Conservation (phyloP, 371 early-diverging fungal species). For the Mucor sp. region DNA sequence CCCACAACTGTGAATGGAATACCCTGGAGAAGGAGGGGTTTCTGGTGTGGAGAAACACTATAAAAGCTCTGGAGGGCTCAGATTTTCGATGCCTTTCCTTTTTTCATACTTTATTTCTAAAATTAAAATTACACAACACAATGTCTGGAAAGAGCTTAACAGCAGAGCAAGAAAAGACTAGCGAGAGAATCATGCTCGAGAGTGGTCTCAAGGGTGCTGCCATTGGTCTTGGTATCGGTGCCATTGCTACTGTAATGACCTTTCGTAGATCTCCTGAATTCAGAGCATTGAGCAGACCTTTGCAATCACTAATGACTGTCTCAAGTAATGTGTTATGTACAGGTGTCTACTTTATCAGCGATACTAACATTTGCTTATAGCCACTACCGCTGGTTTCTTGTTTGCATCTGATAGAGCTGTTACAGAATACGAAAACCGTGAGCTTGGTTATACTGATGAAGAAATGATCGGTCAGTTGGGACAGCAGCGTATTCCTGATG, state of each 20-base stretch:
- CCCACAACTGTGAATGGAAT: background rate
- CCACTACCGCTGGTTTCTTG: slow-evolving; percentile 46
- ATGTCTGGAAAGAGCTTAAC: slow-evolving; percentile 17
- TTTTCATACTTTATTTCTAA: slow-evolving; percentile 4
- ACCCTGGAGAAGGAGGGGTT: slow-evolving; percentile 1
- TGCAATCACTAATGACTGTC: slow-evolving; percentile 43
- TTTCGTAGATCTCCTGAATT: slow-evolving; percentile 44
- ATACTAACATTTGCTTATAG: slow-evolving; percentile 15
- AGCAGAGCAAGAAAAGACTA: slow-evolving; percentile 36
- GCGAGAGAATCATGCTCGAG: slow-evolving; percentile 22
- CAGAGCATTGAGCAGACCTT: slow-evolving; percentile 39
- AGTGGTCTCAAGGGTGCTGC: slow-evolving; percentile 49
- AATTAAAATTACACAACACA: background rate
- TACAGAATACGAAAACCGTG: slow-evolving; percentile 38
- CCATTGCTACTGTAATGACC: slow-evolving; percentile 34
- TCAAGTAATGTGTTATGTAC: slow-evolving; percentile 32
- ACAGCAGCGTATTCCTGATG: slow-evolving; percentile 7
- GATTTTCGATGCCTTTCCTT: slow-evolving; percentile 4
- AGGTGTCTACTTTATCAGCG: background rate
- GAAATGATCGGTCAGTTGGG: slow-evolving; percentile 26
- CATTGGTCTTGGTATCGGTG: slow-evolving; percentile 50
- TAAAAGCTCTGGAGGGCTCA: background rate
- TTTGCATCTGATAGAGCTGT: slow-evolving; percentile 48
- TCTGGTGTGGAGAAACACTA: background rate
- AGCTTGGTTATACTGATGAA: slow-evolving; percentile 50